Conservation (phyloP, 306 rosid species). For the Potentilla sterilis region DNA sequence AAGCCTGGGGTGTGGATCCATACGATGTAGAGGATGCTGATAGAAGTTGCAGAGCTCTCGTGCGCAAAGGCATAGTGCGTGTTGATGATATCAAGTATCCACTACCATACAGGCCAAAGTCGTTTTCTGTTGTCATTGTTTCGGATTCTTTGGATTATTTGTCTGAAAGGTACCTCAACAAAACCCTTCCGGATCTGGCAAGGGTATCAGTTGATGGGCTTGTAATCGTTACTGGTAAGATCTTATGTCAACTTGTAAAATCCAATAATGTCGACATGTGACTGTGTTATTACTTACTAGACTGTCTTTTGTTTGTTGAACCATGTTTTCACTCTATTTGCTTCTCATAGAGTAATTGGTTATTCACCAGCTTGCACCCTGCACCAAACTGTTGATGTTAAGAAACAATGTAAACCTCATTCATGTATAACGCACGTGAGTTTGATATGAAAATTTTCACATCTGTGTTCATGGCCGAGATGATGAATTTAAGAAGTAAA, state of each 20-base stretch:
- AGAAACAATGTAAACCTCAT: neutral
- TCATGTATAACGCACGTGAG: neutral
- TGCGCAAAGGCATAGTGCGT: conserved; percentile 56
- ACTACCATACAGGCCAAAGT: conserved; percentile 67
- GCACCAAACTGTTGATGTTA: neutral
- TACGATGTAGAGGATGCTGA: conserved; percentile 71
- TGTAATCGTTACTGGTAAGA: conserved; percentile 56
- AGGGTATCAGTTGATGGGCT: conserved; percentile 63
- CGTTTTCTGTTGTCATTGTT: conserved; percentile 65
- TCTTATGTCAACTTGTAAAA: neutral
- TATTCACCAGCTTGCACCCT: neutral
- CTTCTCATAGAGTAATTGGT: neutral
- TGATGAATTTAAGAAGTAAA: neutral
- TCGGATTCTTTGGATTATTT: conserved; percentile 73
- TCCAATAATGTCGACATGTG: neutral
- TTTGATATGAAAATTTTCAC: neutral
- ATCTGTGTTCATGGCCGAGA: neutral
- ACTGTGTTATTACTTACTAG: neutral
- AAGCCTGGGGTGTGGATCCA: conserved; percentile 82
- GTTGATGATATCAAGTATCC: conserved; percentile 70
- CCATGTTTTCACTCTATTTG: neutral
- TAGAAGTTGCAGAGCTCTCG: conserved; percentile 53
- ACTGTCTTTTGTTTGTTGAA: neutral
- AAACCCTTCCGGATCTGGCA: conserved; percentile 65
- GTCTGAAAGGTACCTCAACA: conserved; percentile 74